Evolutionary conservation across 2,329 filamentous ascomycete genomes (phyloP), one percentile per base, ranked within the genome.

Genomic region (Cytospora leucostoma): DNA sequence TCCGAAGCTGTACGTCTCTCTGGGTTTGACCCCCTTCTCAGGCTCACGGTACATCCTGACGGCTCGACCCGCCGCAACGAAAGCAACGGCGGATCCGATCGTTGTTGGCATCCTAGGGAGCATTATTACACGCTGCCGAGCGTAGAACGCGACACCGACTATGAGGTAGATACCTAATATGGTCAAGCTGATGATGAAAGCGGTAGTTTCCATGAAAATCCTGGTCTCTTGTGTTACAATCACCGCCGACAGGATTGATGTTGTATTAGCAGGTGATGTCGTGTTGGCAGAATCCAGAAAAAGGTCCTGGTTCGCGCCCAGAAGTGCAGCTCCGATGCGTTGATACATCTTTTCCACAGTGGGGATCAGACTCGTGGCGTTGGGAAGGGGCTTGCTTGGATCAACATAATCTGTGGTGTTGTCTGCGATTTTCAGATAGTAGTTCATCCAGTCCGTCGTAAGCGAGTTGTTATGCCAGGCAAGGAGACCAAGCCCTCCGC

Each of bases 61-160:
- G 0, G 79, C 75, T 0, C 74, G 68, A 61, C 83, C 84, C 0
- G 81, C 78, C 0, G 81, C 79, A 2, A 84, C 74, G 47, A 80
- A 80, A 0, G 79, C 76, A 0, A 86, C 70, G 0, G 81, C 65
- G 0, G 81, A 78, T 0, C 77, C 84, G 0, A 86, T 73, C 0
- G 76, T 81, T 0, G 80, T 82, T 0, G 84, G 85, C 70, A 87
- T 73, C 0, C 81, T 73, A 0, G 83, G 79, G 0, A 87, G 72
- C 21, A 81, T 79, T 3, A 74, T 73, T 1, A 74, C 74, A 0
- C 81, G 76, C 0, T 79, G 67, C 0, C 72, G 66, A 0, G 71
- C 13, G 61, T 85, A 87, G 5, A 85, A 74, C 0, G 74, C 0
- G 0, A 77, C n/a, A 0, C 79, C 77, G 0, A 80, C 76, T 0